Base-by-base conservation (phyloP, 305 asterid species). In the Fraxinus baroniana region DNA sequence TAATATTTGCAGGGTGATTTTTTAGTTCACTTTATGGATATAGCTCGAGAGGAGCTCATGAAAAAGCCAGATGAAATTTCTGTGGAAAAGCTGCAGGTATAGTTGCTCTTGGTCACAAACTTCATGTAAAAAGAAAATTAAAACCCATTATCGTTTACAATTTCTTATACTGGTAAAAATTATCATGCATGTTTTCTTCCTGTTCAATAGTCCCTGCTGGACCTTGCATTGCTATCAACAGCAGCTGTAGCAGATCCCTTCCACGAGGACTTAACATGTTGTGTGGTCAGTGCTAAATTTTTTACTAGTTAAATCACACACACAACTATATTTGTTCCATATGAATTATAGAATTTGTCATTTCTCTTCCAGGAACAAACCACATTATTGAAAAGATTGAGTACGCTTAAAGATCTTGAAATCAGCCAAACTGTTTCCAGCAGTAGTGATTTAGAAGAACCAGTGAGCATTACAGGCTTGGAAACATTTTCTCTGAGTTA, bases 191-290 rank as follows among this genome's bases (percentile, higher is more conserved):
- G 60, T 73, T 36, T 77, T 85, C 76, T 79, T 32, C 86, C 78
- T 84, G 71, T 86, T 85, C 78, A 78, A 33, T 78, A 96, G 99
- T 96, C 98, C 84, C 98, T 96, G 80, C 89, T 96, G 90, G 99
- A 96, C 93, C 98, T 96, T 85, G 99, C 99, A 82, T 86, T 94
- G 90, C 93, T 98, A 84, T 90, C 97, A 80, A 90, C 99, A 80
- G 98, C 98, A 77, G 98, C 98, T 83, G 98, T 92, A 79, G 99
- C 97, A 37, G 99, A 96, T 91, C 97, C 98, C 83, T 94, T 82
- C 84, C 95, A 93, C 20, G 98, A 96, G 89, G 99, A 96, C 91
- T 87, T 96, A 80, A 91, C 95, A 80, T 96, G 98, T 89, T 92
- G 93, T 81, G 95, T 94, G 98, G 99, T 96, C 77, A 89, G 98